phyloP scores from a whole-genome alignment of 148 eudicot species.

The Pharnaceum exiguum region DNA sequence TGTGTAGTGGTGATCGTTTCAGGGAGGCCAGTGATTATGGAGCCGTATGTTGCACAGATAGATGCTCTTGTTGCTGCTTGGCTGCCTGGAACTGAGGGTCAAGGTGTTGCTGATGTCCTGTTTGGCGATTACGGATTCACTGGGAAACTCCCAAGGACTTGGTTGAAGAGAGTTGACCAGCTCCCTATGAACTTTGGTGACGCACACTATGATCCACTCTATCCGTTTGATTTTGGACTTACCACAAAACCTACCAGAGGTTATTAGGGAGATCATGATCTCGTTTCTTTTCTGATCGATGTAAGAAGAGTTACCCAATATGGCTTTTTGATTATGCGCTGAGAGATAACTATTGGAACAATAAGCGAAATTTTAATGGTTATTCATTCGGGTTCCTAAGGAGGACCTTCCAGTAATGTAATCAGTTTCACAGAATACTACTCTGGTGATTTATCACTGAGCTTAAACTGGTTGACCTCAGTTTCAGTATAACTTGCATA shows the following conservation, averaged over 20 bases:
- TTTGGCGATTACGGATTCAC: conserved; percentile 24
- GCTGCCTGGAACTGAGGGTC: conserved; percentile 26
- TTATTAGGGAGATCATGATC: too few relatives aligned
- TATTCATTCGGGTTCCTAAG: too few relatives aligned
- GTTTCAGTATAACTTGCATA: too few relatives aligned
- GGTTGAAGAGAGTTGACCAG: conserved; percentile 23
- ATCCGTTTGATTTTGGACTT: conserved; percentile 18
- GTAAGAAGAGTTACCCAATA: too few relatives aligned
- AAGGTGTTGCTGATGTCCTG: conserved; percentile 20
- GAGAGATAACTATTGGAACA: too few relatives aligned
- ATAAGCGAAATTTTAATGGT: too few relatives aligned
- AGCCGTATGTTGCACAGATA: conserved; percentile 8
- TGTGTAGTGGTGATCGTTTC: conserved; percentile 18
- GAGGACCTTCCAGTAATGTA: too few relatives aligned
- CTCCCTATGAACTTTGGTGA: conserved; percentile 26
- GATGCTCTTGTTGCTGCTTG: conserved; percentile 24
- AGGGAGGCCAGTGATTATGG: conserved; percentile 17
- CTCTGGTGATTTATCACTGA: too few relatives aligned
- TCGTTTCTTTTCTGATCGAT: too few relatives aligned
- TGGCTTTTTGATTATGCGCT: too few relatives aligned
- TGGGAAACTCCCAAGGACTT: conserved; percentile 21
- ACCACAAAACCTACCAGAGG: conserved; percentile 1
- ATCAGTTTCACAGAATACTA: too few relatives aligned
- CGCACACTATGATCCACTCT: conserved; percentile 19
- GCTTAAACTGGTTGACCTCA: too few relatives aligned